These are phyloP conservation scores for Tremella mesenterica DNA, from an alignment of 768 basidiomycete genomes.

Conservation along the genomic window DNA sequence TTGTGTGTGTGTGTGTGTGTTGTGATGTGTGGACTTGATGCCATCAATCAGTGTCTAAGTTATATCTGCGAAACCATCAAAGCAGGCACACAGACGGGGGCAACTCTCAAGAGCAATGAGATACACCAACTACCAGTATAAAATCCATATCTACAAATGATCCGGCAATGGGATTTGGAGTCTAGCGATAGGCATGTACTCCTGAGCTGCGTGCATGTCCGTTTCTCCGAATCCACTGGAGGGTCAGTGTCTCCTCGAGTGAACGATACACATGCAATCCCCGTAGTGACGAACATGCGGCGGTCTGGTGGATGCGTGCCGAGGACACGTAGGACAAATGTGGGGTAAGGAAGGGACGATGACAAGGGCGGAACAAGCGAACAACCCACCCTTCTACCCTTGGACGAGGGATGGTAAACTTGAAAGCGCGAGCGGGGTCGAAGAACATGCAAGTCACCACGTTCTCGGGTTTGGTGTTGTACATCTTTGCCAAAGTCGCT, in stretches of 20 bases:
- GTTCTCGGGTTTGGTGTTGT: slow-evolving; percentile 2
- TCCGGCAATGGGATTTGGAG: background rate
- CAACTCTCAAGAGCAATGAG: no score
- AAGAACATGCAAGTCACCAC: slow-evolving; percentile 10
- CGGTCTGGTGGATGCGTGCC: no score
- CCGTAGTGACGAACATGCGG: no score
- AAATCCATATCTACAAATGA: background rate
- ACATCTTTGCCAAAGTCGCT: background rate
- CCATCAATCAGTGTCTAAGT: no score
- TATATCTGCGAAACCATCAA: no score
- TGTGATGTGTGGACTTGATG: no score
- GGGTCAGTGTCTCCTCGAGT: no score
- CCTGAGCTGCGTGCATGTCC: background rate
- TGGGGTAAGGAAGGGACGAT: no score
- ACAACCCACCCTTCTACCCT: background rate
- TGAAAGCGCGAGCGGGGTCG: slow-evolving; percentile 5
- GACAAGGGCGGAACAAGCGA: background rate
- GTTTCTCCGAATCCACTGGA: background rate
- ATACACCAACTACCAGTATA: no score
- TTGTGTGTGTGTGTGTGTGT: no score
- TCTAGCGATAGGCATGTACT: background rate
- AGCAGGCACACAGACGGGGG: no score
- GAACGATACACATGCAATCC: background rate
- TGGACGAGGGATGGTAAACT: slow-evolving; percentile 6
- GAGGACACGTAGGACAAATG: no score